Base-by-base conservation (phyloP, 2,329 filamentous ascomycete species). In the Xylariaceae sp. region DNA sequence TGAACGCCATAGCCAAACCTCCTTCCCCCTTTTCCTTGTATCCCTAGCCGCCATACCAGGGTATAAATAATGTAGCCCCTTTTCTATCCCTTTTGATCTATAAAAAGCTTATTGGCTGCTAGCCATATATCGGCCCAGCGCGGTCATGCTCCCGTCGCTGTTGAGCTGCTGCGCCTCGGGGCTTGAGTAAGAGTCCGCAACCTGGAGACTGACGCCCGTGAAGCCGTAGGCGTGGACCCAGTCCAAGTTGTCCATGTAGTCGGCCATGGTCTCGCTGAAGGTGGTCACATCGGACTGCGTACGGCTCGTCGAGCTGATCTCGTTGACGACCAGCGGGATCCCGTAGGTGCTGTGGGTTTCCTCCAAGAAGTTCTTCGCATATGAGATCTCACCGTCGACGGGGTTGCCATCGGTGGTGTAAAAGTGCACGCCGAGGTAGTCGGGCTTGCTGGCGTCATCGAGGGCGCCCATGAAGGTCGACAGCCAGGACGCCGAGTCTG, bases 161-260 rank as follows among this genome's bases (percentile, higher is more conserved):
- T 65, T 62, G 60, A 72, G 64, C 49, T 71, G 56, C 56, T 68
- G 65, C 24, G 68, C 67, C 32, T 58, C 62, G 0, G 66, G 66
- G 44, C 67, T 71, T 12, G 71, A 68, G 53, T 66, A 71, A 35
- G 50, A 52, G 45, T 71, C 66, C 7, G 62, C 63, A 38, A 61
- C 51, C n/a, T 62, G 50, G 34, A 52, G 53, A 56, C 67, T 67
- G 39, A 66, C 67, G 16, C 65, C 66, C 48, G 68, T 69, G 50
- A 67, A 66, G 22, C 58, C 62, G 50, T 71, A 71, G 47, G 69
- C 65, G 40, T 54, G 54, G 13, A 72, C 51, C 60, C 61, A 70
- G 33, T 57, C 56, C 46, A 57, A 57, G 33, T 50, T 42, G 46
- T 72, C 68, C 54, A 69, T 62, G 66, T 64, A 71, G 34, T 63